These are phyloP conservation scores for Nannochloris sp. DNA, from an alignment of 139 green algal genomes.

Conservation along the genomic window DNA sequence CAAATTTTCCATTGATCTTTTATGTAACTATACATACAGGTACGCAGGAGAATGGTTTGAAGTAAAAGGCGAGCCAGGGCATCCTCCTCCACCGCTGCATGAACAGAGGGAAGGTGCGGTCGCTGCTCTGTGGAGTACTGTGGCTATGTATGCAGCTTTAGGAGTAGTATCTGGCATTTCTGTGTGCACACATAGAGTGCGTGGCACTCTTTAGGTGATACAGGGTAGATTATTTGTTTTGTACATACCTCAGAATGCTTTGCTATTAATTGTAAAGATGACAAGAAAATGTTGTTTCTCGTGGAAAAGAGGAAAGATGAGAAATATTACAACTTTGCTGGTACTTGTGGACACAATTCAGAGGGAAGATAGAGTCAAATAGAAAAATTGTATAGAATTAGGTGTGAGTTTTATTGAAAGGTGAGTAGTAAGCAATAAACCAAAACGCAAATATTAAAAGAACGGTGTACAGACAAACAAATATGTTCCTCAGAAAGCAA, in stretches of 20 bases:
- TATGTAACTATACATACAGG: constrained; percentile 2
- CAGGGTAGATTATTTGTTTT: background rate
- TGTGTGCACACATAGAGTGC: constrained; percentile 17
- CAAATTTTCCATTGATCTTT: background rate
- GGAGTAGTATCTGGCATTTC: background rate
- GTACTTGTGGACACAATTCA: no score
- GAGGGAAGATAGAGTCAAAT: no score
- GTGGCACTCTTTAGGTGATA: constrained; percentile 13
- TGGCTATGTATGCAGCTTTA: constrained; percentile 17
- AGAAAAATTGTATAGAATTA: no score
- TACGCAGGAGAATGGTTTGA: constrained; percentile 38
- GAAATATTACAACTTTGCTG: no score
- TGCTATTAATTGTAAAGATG: no score
- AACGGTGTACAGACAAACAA: background rate
- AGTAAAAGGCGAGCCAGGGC: constrained; percentile 7
- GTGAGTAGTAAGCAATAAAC: background rate
- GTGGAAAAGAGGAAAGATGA: no score
- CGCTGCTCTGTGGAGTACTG: constrained; percentile 13
- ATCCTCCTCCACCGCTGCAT: constrained; percentile 2
- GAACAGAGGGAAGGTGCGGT: constrained; percentile 21
- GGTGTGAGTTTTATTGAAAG: no score
- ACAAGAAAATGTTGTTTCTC: no score
- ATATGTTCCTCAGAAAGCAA: background rate
- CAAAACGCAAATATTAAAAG: background rate
- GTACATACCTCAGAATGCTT: no score